Conservation (phyloP, 345 rosid species). For the Triadica sebifera region DNA sequence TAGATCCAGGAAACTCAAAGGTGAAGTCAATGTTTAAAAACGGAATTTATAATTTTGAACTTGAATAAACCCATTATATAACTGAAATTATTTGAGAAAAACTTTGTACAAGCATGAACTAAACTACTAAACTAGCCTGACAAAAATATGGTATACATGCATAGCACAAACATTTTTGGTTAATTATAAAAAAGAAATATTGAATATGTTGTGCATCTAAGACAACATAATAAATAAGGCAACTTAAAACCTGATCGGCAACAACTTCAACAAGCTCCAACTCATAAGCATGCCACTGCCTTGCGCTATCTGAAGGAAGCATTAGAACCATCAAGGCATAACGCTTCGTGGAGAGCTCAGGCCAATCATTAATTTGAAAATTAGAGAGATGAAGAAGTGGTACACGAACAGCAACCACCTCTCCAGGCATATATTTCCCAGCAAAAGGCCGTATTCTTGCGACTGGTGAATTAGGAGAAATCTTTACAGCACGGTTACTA, state of each 20-base stretch:
- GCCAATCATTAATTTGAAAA: constrained; percentile 98
- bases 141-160: background rate
- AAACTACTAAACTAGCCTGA: background rate
- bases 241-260: constrained; percentile 76
- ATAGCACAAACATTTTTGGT: background rate
- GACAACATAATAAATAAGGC: background rate
- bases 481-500: constrained; percentile 65
- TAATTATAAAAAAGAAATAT: background rate
- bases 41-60: background rate
- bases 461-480: constrained; percentile 83
- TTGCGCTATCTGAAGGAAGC: constrained; percentile 98
- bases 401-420: constrained; percentile 93
- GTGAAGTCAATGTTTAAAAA: background rate
- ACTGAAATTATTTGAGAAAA: background rate
- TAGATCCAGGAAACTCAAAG: background rate
- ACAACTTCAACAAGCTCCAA: constrained; percentile 98
- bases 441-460: constrained; percentile 82
- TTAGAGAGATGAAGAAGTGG: constrained; percentile 95
- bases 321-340: constrained; percentile 97
- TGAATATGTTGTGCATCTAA: background rate
- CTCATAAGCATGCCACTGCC: constrained; percentile 98
- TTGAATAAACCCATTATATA: background rate
- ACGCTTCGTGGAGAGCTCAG: constrained; percentile 90
- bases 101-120: background rate
- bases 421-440: constrained; percentile 82